A percentile compares a stretch with the other conserved stretches of the same genome.
These are phyloP conservation scores for Boletus patriciae DNA, from an alignment of 768 basidiomycete genomes.

Conservation along the genomic window DNA sequence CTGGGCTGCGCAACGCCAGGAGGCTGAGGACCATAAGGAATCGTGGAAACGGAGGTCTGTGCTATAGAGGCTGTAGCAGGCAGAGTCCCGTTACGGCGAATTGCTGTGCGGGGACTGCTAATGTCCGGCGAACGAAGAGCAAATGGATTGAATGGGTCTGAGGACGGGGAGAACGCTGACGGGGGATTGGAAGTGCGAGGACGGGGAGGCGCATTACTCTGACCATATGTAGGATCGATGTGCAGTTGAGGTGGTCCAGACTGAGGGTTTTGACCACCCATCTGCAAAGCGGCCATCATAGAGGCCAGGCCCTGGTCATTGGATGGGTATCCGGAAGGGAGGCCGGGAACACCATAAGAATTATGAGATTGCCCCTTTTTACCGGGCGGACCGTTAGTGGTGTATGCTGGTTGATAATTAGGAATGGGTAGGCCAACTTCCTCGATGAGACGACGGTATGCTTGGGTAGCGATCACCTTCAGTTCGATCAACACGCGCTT, in stretches of 20 bases:
- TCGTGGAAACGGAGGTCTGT: constrained; percentile 31
- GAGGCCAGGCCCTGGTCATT: constrained; percentile 85
- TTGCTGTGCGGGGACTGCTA: constrained; percentile 48
- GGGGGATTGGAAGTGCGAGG: constrained; percentile 45
- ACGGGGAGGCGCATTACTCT: constrained; percentile 42
- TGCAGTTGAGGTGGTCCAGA: constrained; percentile 74
- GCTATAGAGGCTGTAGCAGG: constrained; percentile 35
- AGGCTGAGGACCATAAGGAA: constrained; percentile 61
- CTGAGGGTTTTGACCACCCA: constrained; percentile 86
- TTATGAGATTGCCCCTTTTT: constrained; percentile 57
- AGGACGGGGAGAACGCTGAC: constrained; percentile 49
- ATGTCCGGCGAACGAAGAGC: constrained; percentile 50
- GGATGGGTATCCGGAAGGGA: constrained; percentile 77
- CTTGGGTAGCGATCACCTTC: constrained; percentile 92
- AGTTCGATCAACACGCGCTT: constrained; percentile 88
- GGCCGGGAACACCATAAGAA: constrained; percentile 67
- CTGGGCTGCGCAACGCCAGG: constrained; percentile 58
- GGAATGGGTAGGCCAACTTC: constrained; percentile 92
- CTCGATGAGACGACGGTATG: constrained; percentile 90
- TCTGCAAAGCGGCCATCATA: constrained; percentile 91
- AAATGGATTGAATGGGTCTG: constrained; percentile 61
- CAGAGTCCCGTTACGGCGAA: constrained; percentile 45
- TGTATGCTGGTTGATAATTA: constrained; percentile 80
- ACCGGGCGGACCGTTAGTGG: constrained; percentile 55
- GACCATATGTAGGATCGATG: constrained; percentile 63